phyloP scores from a whole-genome alignment of 2,329 filamentous ascomycete species.

The Trichophyton simii region DNA sequence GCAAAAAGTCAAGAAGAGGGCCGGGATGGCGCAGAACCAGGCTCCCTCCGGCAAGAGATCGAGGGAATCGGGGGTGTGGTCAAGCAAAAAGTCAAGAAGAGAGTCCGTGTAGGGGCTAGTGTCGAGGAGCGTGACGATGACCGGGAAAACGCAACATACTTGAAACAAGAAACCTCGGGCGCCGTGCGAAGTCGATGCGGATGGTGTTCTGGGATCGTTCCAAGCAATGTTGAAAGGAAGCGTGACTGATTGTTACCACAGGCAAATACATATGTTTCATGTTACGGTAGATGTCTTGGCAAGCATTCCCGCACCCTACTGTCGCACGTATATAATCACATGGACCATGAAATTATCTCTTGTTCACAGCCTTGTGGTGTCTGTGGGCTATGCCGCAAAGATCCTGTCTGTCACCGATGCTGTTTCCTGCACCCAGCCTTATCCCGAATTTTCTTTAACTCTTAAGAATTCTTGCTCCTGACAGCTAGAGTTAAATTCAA shows the following conservation, averaged over 20 bases:
- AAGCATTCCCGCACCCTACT: neutral
- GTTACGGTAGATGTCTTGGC: neutral
- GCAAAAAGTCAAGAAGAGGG: slow-evolving; percentile 61
- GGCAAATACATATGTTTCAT: neutral
- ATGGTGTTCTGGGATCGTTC: slow-evolving; percentile 73
- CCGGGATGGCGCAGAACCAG: slow-evolving; percentile 39
- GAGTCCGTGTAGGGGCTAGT: slow-evolving; percentile 67
- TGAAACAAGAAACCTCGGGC: slow-evolving; percentile 59
- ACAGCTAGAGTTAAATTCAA: neutral
- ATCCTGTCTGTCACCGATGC: neutral
- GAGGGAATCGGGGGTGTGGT: slow-evolving; percentile 80
- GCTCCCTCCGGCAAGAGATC: slow-evolving; percentile 77
- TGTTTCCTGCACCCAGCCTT: neutral
- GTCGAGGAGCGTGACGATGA: slow-evolving; percentile 82
- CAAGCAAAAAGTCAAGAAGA: slow-evolving; percentile 75
- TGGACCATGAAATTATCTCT: neutral
- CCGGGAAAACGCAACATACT: slow-evolving; percentile 49
- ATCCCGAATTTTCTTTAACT: neutral
- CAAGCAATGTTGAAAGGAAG: slow-evolving; percentile 38
- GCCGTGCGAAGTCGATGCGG: slow-evolving; percentile 72
- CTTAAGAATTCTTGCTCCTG: neutral
- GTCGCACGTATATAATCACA: neutral
- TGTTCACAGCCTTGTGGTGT: neutral
- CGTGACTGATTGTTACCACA: neutral
- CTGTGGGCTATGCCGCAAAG: neutral